Conservation (phyloP, 192 early-diverging fungal species). For the Bifiguratus adelaidae region DNA sequence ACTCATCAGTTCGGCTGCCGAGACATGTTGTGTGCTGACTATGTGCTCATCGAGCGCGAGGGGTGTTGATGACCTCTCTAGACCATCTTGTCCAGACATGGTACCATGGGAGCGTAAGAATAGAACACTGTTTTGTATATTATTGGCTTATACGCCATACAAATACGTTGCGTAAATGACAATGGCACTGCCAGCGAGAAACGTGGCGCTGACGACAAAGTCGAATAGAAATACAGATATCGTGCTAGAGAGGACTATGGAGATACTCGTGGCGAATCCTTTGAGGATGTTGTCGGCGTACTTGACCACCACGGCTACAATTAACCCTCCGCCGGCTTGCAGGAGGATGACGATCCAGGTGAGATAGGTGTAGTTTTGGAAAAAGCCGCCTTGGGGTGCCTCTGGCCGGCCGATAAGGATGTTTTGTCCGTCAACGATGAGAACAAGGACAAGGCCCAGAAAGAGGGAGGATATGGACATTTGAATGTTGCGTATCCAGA, state of each 20-base stretch:
- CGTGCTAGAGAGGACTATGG: conserved; percentile 84
- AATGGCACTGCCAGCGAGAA: conserved; percentile 58
- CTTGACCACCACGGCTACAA: conserved; percentile 95
- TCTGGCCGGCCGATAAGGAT: too few species aligned
- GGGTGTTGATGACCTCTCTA: too few species aligned
- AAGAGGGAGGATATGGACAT: conserved; percentile 74
- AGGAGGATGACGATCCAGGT: conserved; percentile 73
- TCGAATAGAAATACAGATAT: conserved; percentile 80
- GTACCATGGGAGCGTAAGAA: too few species aligned
- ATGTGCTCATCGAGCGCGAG: too few species aligned
- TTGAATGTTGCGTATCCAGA: conserved; percentile 94
- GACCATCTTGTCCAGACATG: too few species aligned
- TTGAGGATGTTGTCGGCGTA: conserved; percentile 99
- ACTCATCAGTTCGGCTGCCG: too few species aligned
- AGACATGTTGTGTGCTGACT: too few species aligned
- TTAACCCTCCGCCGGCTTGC: conserved; percentile 87
- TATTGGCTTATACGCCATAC: conserved; percentile 48
- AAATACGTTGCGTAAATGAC: conserved; percentile 72
- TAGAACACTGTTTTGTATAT: too few species aligned
- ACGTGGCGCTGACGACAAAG: conserved; percentile 59
- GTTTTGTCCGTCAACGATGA: conserved; percentile 61
- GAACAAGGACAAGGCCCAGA: conserved; percentile 71
- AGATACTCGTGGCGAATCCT: conserved; percentile 96
- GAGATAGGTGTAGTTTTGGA: conserved; percentile 79
- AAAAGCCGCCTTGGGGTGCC: conserved; percentile 83